phyloP scores from a whole-genome alignment of 306 rosid genomes.

The Cicer chorassanicum region DNA sequence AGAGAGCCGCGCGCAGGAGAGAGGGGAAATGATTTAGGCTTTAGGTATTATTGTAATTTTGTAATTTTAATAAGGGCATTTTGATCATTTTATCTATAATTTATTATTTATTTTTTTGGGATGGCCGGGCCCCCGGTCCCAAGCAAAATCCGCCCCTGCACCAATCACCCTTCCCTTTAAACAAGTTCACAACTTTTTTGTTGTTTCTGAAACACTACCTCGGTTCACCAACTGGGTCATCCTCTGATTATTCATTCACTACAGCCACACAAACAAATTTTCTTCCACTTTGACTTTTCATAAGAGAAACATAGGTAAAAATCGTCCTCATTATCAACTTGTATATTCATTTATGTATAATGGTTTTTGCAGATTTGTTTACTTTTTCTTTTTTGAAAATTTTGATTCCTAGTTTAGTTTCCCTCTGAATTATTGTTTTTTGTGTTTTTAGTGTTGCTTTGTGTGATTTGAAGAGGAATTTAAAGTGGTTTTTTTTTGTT shows the following conservation, averaged over 20 bases:
- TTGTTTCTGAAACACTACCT: slow-evolving; percentile 49
- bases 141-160: too few species aligned
- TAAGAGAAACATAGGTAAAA: slow-evolving; percentile 31
- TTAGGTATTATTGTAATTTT: too few species aligned
- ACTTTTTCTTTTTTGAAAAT: neutral
- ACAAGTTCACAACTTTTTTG: slow-evolving; percentile 46
- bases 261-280: slow-evolving; percentile 49
- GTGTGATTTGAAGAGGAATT: slow-evolving; percentile 43
- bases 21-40: too few species aligned
- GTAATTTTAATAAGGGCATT: too few species aligned
- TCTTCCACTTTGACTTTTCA: slow-evolving; percentile 59
- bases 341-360: neutral
- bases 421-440: neutral
- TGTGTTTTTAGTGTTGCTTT: slow-evolving; percentile 47
- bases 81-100: too few species aligned
- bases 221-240: slow-evolving; percentile 56
- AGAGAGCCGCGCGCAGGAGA: too few species aligned
- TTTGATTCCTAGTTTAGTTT: neutral
- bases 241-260: slow-evolving; percentile 49
- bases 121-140: too few species aligned
- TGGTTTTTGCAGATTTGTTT: neutral
- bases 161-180: slow-evolving; percentile 23
- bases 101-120: too few species aligned
- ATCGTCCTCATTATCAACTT: slow-evolving; percentile 20
- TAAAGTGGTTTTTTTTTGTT: slow-evolving; percentile 52